Conservation (phyloP, 2,329 filamentous ascomycete genomes). For the Talaromyces sp. region DNA sequence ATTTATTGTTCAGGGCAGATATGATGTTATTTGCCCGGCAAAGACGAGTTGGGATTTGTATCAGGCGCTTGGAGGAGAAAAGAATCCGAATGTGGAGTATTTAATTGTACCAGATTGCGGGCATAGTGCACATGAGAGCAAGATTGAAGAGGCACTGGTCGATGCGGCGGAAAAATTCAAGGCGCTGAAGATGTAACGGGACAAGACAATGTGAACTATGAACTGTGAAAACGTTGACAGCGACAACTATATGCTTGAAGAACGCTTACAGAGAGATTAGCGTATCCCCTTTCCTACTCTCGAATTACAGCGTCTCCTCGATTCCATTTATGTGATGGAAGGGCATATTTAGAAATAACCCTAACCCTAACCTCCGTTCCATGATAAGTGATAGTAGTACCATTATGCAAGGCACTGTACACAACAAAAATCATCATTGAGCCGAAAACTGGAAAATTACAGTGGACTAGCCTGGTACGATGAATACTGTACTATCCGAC, state of each 20-base stretch:
- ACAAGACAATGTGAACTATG: neutral
- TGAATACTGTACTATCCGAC: too few relatives aligned
- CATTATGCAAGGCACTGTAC: too few relatives aligned
- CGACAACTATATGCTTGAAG: neutral
- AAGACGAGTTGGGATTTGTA: slow-evolving; percentile 1
- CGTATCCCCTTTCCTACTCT: too few relatives aligned
- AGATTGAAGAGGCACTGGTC: slow-evolving; percentile 1
- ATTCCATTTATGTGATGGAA: too few relatives aligned
- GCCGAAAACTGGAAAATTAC: neutral
- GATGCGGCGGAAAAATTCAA: slow-evolving; percentile 1
- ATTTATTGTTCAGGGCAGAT: neutral
- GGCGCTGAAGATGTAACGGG: neutral
- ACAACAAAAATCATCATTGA: neutral
- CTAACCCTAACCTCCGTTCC: too few relatives aligned
- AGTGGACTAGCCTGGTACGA: neutral
- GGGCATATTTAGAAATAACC: too few relatives aligned
- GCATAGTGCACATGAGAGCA: slow-evolving; percentile 1
- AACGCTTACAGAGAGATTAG: neutral
- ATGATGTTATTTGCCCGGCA: neutral
- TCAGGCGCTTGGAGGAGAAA: neutral
- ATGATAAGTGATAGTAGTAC: too few relatives aligned
- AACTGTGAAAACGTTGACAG: neutral
- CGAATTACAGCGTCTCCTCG: too few relatives aligned
- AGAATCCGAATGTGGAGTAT: neutral
- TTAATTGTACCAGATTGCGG: neutral